phyloP scores from a whole-genome alignment of 192 early-diverging fungal species.

The Diversispora eburnea region DNA sequence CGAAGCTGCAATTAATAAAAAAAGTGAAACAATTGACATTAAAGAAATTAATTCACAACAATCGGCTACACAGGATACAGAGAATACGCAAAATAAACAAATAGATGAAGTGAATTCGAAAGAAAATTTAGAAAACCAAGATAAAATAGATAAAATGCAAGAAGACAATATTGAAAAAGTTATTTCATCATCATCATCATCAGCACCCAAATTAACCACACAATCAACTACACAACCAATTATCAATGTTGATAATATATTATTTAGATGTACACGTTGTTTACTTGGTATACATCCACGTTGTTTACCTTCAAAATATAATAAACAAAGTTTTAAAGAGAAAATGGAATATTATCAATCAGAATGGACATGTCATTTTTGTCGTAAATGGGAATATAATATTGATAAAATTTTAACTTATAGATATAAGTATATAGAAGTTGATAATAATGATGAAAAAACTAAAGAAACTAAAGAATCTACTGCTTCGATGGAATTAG shows the following conservation, averaged over 20 bases:
- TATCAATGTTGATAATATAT: not conserved
- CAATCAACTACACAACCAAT: not conserved
- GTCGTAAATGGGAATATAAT: constrained; percentile 37
- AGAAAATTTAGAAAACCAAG: too few species aligned
- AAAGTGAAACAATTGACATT: too few species aligned
- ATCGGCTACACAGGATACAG: too few species aligned
- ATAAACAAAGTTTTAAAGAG: constrained; percentile 7
- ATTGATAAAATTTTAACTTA: constrained; percentile 36
- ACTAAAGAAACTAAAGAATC: constrained; percentile 23
- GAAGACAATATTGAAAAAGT: too few species aligned
- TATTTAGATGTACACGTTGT: constrained; percentile 41
- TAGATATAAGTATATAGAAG: not conserved
- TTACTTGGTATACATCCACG: constrained; percentile 33
- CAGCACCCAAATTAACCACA: too few species aligned
- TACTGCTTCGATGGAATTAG: not conserved
- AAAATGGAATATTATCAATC: constrained; percentile 37
- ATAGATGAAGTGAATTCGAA: too few species aligned
- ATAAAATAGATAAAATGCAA: too few species aligned
- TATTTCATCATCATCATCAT: too few species aligned
- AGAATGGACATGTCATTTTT: constrained; percentile 41
- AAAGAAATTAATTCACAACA: too few species aligned
- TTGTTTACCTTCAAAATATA: constrained; percentile 28
- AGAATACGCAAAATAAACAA: too few species aligned
- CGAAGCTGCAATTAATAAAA: too few species aligned
- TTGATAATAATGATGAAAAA: not conserved